These are phyloP conservation scores for Epichloe baconii DNA, from an alignment of 2,329 filamentous ascomycete genomes.

Conservation along the genomic window DNA sequence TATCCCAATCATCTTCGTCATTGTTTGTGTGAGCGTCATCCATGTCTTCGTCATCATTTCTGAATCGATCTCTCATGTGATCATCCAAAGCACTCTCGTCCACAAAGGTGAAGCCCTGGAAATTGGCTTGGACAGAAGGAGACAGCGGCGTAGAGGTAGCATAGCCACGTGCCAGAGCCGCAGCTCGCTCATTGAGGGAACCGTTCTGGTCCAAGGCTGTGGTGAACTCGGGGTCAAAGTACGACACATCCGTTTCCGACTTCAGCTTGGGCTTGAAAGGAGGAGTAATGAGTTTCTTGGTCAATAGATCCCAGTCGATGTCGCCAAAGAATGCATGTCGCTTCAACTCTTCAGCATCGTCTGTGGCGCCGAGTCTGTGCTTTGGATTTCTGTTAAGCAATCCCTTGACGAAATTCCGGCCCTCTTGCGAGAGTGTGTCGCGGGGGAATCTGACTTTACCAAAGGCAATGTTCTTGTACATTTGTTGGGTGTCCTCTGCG, in stretches of 20 bases:
- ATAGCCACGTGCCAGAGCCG: slow-evolving; percentile 72
- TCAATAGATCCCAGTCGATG: slow-evolving; percentile 79
- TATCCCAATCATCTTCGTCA: slow-evolving; percentile 45
- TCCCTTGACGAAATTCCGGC: slow-evolving; percentile 95
- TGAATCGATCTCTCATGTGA: slow-evolving; percentile 48
- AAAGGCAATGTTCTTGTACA: slow-evolving; percentile 99
- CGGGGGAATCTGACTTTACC: slow-evolving; percentile 90
- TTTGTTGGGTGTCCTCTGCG: slow-evolving; percentile 96
- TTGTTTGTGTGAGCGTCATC: slow-evolving; percentile 33
- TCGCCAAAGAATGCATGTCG: slow-evolving; percentile 89
- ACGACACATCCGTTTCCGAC: slow-evolving; percentile 90
- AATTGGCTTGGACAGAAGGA: slow-evolving; percentile 93
- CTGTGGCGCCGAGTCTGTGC: slow-evolving; percentile 79
- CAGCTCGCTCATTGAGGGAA: slow-evolving; percentile 83
- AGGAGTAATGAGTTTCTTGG: slow-evolving; percentile 84
- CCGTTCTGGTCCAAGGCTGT: slow-evolving; percentile 79
- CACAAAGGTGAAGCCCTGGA: slow-evolving; percentile 98
- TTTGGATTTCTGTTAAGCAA: slow-evolving; percentile 93
- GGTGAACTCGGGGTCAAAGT: slow-evolving; percentile 97
- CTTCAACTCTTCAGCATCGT: slow-evolving; percentile 90
- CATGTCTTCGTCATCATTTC: slow-evolving; percentile 46
- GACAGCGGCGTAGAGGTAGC: slow-evolving; percentile 84
- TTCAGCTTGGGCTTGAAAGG: slow-evolving; percentile 97
- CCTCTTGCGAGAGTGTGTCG: slow-evolving; percentile 87
- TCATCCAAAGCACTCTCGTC: slow-evolving; percentile 92